These are phyloP conservation scores for Fraxinus angustifolia DNA, from an alignment of 305 asterid genomes.

Conservation along the genomic window DNA sequence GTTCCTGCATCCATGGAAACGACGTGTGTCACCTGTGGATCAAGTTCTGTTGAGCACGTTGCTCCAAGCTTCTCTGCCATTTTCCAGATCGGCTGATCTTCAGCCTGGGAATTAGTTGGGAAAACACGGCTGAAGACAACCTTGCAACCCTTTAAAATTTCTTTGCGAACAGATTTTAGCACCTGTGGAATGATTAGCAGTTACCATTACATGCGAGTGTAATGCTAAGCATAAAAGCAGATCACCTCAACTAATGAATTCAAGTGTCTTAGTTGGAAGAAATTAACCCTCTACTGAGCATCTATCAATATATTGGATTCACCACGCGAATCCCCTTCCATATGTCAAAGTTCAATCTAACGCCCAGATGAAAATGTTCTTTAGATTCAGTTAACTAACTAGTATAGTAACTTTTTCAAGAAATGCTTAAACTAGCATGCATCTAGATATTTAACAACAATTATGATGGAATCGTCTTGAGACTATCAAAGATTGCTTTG, in stretches of 20 bases:
- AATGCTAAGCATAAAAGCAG: not conserved
- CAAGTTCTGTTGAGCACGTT: slow-evolving; percentile 42
- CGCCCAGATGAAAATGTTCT: not conserved
- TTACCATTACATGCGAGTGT: not conserved
- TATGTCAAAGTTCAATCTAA: not conserved
- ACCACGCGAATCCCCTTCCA: not conserved
- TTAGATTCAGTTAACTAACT: not conserved
- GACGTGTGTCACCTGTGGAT: slow-evolving; percentile 57
- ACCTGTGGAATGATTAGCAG: slow-evolving; percentile 32
- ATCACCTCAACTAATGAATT: not conserved
- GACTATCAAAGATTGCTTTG: not conserved
- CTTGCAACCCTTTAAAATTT: slow-evolving; percentile 53
- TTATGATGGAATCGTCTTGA: not conserved
- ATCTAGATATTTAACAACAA: not conserved
- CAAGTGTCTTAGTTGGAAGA: not conserved
- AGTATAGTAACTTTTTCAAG: not conserved
- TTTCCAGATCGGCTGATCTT: slow-evolving; percentile 56
- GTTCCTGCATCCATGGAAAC: slow-evolving; percentile 59
- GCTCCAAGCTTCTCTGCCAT: slow-evolving; percentile 74
- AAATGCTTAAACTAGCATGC: not conserved
- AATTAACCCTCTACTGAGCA: not conserved
- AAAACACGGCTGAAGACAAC: slow-evolving; percentile 56
- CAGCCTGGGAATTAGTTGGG: slow-evolving; percentile 48
- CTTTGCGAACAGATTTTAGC: slow-evolving; percentile 47
- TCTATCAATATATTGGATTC: not conserved